These are phyloP conservation scores for Penicillium nucicola DNA, from an alignment of 495 filamentous ascomycete species.

Conservation along the genomic window DNA sequence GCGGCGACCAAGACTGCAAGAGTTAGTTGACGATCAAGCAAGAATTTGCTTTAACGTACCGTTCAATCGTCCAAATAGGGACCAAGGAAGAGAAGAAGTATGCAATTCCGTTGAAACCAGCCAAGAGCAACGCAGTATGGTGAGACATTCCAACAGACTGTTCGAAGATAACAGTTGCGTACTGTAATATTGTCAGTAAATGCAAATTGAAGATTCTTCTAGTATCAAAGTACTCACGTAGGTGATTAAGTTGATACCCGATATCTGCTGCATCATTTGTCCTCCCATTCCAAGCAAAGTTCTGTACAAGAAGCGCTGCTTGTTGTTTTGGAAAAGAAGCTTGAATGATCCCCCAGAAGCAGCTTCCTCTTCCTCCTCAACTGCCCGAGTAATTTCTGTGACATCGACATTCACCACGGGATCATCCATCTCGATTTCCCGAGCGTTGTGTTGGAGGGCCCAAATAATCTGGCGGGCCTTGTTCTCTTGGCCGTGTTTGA, in stretches of 20 bases:
- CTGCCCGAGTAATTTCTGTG: conserved; percentile 27
- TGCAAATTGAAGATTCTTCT: background rate
- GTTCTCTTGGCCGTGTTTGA: conserved; percentile 29
- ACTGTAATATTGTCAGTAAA: conserved; percentile 12
- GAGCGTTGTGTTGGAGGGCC: conserved; percentile 30
- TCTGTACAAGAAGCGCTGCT: conserved; percentile 28
- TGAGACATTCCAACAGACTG: conserved; percentile 35
- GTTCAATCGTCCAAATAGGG: conserved; percentile 51
- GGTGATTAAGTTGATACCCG: conserved; percentile 44
- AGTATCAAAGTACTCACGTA: conserved; percentile 24
- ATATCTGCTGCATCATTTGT: conserved; percentile 46
- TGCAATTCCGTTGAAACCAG: conserved; percentile 45
- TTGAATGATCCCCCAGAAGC: conserved; percentile 24
- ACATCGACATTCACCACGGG: conserved; percentile 25
- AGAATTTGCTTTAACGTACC: conserved; percentile 11
- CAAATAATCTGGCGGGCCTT: conserved; percentile 32
- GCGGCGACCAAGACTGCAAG: conserved; percentile 37
- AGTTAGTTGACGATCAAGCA: conserved; percentile 3
- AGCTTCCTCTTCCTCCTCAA: conserved; percentile 28
- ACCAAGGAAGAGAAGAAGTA: conserved; percentile 47
- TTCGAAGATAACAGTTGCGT: conserved; percentile 37
- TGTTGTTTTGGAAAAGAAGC: conserved; percentile 36
- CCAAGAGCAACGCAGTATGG: conserved; percentile 40
- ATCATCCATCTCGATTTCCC: conserved; percentile 22
- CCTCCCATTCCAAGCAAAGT: conserved; percentile 37